Conservation (phyloP, 2,329 filamentous ascomycete genomes). For the Samsoniella hepiali region DNA sequence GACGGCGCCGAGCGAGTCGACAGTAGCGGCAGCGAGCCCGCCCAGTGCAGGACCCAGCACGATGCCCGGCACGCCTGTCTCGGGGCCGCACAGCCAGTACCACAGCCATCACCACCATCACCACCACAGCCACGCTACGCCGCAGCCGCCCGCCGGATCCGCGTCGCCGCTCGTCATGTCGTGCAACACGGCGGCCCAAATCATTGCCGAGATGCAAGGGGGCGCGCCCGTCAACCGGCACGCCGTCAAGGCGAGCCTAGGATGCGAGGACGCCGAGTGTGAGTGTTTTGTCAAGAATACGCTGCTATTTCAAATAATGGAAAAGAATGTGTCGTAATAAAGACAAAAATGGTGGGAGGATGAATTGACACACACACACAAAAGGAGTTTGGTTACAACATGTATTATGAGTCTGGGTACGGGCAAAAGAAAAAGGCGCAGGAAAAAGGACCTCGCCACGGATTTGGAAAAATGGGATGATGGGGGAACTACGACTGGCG, state of each 20-base stretch:
- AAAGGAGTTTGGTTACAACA: slow-evolving; percentile 14
- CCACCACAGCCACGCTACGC: background rate
- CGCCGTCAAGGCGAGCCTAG: slow-evolving; percentile 29
- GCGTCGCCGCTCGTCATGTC: slow-evolving; percentile 34
- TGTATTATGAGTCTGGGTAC: slow-evolving; percentile 16
- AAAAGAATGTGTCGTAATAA: slow-evolving; percentile 2
- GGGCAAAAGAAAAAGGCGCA: background rate
- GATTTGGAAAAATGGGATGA: slow-evolving; percentile 1
- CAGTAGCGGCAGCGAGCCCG: slow-evolving; percentile 9
- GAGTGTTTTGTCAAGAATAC: slow-evolving; percentile 22
- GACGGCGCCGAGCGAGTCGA: slow-evolving; percentile 11
- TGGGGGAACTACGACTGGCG: background rate
- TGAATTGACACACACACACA: background rate
- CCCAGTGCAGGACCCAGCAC: slow-evolving; percentile 16
- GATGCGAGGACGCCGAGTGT: slow-evolving; percentile 25
- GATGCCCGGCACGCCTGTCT: slow-evolving; percentile 18
- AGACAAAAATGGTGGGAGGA: background rate
- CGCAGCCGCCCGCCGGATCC: background rate
- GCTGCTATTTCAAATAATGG: slow-evolving; percentile 19
- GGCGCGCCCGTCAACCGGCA: slow-evolving; percentile 25
- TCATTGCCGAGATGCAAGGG: slow-evolving; percentile 40
- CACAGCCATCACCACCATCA: slow-evolving; percentile 1
- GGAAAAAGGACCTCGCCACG: background rate
- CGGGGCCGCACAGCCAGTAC: slow-evolving; percentile 4
- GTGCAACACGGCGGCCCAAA: slow-evolving; percentile 34